Evolutionary conservation across 2,329 filamentous ascomycete genomes (phyloP).

Genomic region (Fusarium poae): DNA sequence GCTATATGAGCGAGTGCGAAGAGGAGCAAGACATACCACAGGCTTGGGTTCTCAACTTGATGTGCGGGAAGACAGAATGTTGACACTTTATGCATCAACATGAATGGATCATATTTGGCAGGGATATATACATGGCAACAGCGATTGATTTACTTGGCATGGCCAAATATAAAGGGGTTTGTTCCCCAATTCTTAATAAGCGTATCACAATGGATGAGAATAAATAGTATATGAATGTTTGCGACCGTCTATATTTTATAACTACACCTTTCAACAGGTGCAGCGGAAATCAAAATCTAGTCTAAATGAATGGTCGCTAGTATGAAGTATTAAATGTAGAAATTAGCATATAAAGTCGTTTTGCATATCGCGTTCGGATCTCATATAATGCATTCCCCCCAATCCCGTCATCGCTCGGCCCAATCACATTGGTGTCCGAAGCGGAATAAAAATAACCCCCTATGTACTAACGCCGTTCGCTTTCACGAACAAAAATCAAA

Average conservation of each 20-base stretch:
- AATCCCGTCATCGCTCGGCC: constrained; percentile 37
- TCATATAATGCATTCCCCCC: constrained; percentile 35
- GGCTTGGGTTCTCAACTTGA: constrained; percentile 51
- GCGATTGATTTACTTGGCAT: neutral
- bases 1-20: constrained; percentile 48
- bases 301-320: constrained; percentile 46
- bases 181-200: neutral
- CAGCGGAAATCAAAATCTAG: constrained; percentile 40
- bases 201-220: neutral
- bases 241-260: constrained; percentile 25
- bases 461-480: constrained; percentile 38
- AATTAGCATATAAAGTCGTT: constrained; percentile 45
- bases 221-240: neutral
- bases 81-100: neutral
- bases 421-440: constrained; percentile 24
- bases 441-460: constrained; percentile 31
- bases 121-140: neutral
- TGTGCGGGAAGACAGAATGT: constrained; percentile 22
- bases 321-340: constrained; percentile 34
- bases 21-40: constrained; percentile 48
- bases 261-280: constrained; percentile 20
- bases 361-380: constrained; percentile 33
- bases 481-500: constrained; percentile 36
- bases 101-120: neutral
- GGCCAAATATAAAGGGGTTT: neutral